Conservation (phyloP, 2,329 filamentous ascomycete species). For the Annulohypoxylon truncatum region DNA sequence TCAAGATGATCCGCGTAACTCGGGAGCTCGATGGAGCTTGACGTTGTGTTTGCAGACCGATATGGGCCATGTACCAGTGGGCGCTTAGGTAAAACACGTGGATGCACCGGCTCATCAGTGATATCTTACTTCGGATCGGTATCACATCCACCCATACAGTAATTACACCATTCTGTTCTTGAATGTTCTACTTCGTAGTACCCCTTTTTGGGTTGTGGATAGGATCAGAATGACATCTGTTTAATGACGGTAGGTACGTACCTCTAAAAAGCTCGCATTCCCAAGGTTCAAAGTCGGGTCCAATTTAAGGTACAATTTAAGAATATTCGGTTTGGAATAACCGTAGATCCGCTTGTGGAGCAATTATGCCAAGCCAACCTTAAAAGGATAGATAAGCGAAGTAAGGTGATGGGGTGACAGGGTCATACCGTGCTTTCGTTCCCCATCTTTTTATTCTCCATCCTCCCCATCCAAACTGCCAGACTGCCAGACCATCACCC, state of each 20-base stretch:
- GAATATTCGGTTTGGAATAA: conserved; percentile 3
- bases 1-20: neutral
- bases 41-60: neutral
- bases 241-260: neutral
- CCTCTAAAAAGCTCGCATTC: neutral
- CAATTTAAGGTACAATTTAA: conserved; percentile 1
- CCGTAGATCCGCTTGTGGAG: neutral
- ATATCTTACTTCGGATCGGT: neutral
- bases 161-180: too few species aligned
- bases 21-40: neutral
- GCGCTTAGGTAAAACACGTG: conserved; percentile 1
- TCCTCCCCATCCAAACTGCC: too few species aligned
- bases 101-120: neutral
- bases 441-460: neutral
- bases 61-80: neutral
- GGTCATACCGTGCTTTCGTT: neutral
- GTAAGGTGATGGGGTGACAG: neutral
- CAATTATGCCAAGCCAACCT: neutral
- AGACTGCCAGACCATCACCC: too few species aligned
- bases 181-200: neutral
- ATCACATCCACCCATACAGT: neutral
- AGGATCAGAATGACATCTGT: neutral
- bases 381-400: conserved; percentile 12
- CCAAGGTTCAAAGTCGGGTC: neutral
- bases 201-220: neutral